Conservation (phyloP, 352 stramenopile species). For the Globisporangium viniferum region DNA sequence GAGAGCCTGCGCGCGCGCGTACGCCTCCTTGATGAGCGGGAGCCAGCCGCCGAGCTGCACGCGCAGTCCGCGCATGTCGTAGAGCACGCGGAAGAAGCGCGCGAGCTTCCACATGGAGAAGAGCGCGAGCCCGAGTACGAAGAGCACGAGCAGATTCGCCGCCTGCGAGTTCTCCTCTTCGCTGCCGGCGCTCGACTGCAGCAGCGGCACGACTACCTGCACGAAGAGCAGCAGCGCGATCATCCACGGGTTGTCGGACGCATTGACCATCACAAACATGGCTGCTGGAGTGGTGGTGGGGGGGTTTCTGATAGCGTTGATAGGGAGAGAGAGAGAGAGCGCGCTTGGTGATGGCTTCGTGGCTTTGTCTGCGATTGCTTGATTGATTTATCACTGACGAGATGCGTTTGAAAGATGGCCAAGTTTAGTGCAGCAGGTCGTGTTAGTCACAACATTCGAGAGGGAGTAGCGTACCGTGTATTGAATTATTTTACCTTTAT, state of each 20-base stretch:
- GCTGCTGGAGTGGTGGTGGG: neutral
- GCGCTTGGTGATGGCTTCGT: neutral
- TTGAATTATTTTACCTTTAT: neutral
- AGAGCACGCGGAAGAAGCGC: slow-evolving; percentile 54
- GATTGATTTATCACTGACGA: neutral
- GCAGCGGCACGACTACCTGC: slow-evolving; percentile 69
- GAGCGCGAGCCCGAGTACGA: slow-evolving; percentile 52
- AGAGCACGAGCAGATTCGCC: slow-evolving; percentile 51
- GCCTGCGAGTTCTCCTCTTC: slow-evolving; percentile 40
- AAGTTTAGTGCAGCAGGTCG: neutral
- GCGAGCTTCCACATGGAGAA: slow-evolving; percentile 51
- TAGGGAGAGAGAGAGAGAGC: neutral
- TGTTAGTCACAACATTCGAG: neutral
- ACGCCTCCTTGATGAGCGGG: slow-evolving; percentile 54
- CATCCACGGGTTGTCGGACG: slow-evolving; percentile 79
- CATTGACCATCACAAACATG: slow-evolving; percentile 82
- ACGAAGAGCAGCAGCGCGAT: slow-evolving; percentile 73
- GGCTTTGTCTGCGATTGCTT: neutral
- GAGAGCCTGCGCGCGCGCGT: slow-evolving; percentile 26
- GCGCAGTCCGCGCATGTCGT: slow-evolving; percentile 28
- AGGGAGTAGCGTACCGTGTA: neutral
- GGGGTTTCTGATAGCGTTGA: neutral
- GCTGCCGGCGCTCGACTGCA: slow-evolving; percentile 69
- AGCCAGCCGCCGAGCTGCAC: slow-evolving; percentile 33
- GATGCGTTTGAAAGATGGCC: neutral